phyloP scores from a whole-genome alignment of 805 yeast species.

The Wickerhamiella azyma region DNA sequence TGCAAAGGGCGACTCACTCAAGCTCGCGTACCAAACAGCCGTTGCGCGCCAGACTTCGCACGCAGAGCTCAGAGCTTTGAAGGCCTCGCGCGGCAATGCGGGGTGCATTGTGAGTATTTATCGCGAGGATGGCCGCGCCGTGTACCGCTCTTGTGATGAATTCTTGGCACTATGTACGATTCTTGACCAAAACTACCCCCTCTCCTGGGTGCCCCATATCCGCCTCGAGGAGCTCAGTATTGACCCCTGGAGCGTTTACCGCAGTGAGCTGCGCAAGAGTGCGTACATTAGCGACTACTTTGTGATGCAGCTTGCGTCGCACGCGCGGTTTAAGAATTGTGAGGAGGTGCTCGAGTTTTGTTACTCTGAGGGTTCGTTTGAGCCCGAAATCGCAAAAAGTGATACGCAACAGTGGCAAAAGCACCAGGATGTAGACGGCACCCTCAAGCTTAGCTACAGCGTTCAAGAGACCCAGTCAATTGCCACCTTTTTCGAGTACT shows the following conservation, averaged over 20 bases:
- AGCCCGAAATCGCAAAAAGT: conserved; percentile 25
- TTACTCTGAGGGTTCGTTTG: conserved; percentile 17
- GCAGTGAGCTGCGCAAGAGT: conserved; percentile 28
- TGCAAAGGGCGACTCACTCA: conserved; percentile 20
- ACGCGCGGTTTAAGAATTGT: conserved; percentile 26
- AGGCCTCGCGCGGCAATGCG: conserved; percentile 1
- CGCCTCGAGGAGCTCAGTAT: conserved; percentile 20
- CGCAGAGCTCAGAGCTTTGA: conserved; percentile 9
- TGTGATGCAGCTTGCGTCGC: conserved; percentile 30
- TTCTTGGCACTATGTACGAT: conserved; percentile 24
- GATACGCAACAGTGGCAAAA: conserved; percentile 10
- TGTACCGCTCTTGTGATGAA: conserved; percentile 23
- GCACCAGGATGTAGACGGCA: conserved; percentile 15
- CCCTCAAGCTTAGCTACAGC: conserved; percentile 14
- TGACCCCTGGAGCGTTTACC: conserved; percentile 23
- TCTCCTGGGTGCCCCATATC: conserved; percentile 28
- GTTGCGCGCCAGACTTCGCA: conserved; percentile 17
- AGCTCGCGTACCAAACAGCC: conserved; percentile 1
- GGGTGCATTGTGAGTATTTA: conserved; percentile 10
- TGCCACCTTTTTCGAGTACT: conserved; percentile 10
- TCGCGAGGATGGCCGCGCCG: conserved; percentile 16
- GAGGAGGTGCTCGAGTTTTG: conserved; percentile 33
- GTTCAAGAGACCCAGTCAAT: conserved; percentile 9
- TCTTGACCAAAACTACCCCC: conserved; percentile 25
- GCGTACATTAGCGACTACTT: conserved; percentile 35